Base-by-base conservation (phyloP, 2,329 filamentous ascomycete genomes). In the Eutypa lata region DNA sequence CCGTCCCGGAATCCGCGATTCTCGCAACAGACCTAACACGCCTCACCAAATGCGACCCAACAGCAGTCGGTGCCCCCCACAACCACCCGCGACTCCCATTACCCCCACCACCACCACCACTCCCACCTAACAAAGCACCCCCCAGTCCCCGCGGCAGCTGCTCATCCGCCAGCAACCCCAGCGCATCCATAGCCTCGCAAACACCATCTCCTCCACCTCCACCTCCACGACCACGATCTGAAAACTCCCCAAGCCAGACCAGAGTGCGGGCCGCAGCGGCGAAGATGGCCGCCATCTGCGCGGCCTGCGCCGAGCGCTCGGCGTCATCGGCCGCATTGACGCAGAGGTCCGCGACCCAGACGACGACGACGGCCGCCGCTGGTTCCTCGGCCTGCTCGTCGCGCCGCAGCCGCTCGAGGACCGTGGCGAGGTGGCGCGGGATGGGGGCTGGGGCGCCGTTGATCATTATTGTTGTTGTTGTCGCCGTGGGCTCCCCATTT, bases 261-360 rank as follows among this genome's bases (percentile, higher is more conserved):
- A 63, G 24, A 2, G 57, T 57, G 37, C 54, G 60, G 11, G 55
- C 52, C 0, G 59, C 61, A 8, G 40, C 43, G 16, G 54, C 49
- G 40, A 47, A 61, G 22, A 63, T 59, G 18, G 52, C 49, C 2
- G 59, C 48, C 7, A 63, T 51, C 19, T 60, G 58, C 8, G 54
- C 24, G 16, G 60, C 45, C 47, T 66, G 62, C 3, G 54, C 53
- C 3, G 59, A 64, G 47, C 53, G 60, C 50, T 65, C 64, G 2
- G 51, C 43, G 5, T 44, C 47, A 31, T 64, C 58, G 7, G 47
- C 57, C 10, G 60, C 57, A 47, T 65, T 61, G 26, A 64, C 60
- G 46, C 64, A 67, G 8, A 67, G 50, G 16, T 61, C 59, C 38
- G 61, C 59, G 24, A 67, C 54, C 62, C 62, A 67, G 31, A 65